Evolutionary conservation across 1,284 basidiomycete genomes (phyloP).

Genomic region (Sporisorium exsertum): DNA sequence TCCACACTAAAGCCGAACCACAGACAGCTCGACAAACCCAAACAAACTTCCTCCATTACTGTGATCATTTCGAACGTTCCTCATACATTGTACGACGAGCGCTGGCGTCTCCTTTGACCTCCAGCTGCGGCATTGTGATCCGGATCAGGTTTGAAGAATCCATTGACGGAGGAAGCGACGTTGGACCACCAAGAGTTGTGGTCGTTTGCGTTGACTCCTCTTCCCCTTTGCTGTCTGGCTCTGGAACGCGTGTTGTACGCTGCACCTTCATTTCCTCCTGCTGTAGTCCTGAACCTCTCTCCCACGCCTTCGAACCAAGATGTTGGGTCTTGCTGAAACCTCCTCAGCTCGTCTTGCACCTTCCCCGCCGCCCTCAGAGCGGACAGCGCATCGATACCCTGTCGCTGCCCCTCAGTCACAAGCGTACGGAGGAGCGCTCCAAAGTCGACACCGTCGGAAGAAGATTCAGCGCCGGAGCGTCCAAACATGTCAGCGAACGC

Average conservation of each 20-base stretch:
- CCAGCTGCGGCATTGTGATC: background rate
- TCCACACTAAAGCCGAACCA: no score
- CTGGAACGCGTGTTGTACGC: slow-evolving; percentile 23
- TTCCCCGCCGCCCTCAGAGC: slow-evolving; percentile 40
- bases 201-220: background rate
- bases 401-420: slow-evolving; percentile 35
- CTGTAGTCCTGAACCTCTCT: slow-evolving; percentile 25
- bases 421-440: slow-evolving; percentile 26
- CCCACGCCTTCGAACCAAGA: slow-evolving; percentile 43
- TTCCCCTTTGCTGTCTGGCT: slow-evolving; percentile 4
- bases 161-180: slow-evolving; percentile 28
- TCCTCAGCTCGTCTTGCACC: slow-evolving; percentile 41
- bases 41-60: background rate
- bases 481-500: slow-evolving; percentile 44
- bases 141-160: slow-evolving; percentile 33
- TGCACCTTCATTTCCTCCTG: background rate
- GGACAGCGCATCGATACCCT: slow-evolving; percentile 45
- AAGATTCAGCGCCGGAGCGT: slow-evolving; percentile 1
- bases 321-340: slow-evolving; percentile 36
- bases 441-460: slow-evolving; percentile 32
- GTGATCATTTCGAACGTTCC: background rate
- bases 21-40: background rate
- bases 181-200: slow-evolving; percentile 41
- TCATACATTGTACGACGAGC: slow-evolving; percentile 10
- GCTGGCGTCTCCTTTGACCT: background rate